Evolutionary conservation across 2,329 filamentous ascomycete species (phyloP).

Genomic region (Cordyceps farinosa): DNA sequence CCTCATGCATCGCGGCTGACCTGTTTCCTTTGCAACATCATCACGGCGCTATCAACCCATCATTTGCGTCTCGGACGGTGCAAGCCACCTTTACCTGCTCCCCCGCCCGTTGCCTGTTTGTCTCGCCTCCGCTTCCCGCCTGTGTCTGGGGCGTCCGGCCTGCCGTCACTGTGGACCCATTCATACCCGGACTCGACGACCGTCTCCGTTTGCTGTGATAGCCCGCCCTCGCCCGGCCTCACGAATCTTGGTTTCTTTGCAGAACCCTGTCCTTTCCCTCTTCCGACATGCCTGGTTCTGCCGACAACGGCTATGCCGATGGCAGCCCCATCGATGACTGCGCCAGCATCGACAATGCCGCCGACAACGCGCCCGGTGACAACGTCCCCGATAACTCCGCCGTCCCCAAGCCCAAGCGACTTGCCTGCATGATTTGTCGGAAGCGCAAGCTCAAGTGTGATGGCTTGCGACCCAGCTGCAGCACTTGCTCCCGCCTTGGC

Average conservation of each 20-base stretch:
- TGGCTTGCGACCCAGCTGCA: conserved; percentile 77
- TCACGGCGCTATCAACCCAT: neutral
- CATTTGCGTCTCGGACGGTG: neutral
- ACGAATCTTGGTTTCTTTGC: neutral
- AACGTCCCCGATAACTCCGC: conserved; percentile 48
- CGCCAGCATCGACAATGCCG: conserved; percentile 27
- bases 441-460: conserved; percentile 92
- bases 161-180: neutral
- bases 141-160: neutral
- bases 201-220: conserved; percentile 9
- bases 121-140: neutral
- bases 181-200: conserved; percentile 9
- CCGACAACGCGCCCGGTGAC: conserved; percentile 36
- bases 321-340: conserved; percentile 23
- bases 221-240: neutral
- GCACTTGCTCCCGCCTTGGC: conserved; percentile 80
- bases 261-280: neutral
- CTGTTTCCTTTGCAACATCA: conserved; percentile 1
- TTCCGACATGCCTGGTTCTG: conserved; percentile 34
- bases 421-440: conserved; percentile 91
- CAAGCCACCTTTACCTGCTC: neutral
- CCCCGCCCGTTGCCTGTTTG: neutral
- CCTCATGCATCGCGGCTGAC: neutral
- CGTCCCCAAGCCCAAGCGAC: conserved; percentile 80
- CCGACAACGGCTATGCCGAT: conserved; percentile 33